phyloP scores from a whole-genome alignment of 352 stramenopile genomes.

The Lagenidium giganteum region DNA sequence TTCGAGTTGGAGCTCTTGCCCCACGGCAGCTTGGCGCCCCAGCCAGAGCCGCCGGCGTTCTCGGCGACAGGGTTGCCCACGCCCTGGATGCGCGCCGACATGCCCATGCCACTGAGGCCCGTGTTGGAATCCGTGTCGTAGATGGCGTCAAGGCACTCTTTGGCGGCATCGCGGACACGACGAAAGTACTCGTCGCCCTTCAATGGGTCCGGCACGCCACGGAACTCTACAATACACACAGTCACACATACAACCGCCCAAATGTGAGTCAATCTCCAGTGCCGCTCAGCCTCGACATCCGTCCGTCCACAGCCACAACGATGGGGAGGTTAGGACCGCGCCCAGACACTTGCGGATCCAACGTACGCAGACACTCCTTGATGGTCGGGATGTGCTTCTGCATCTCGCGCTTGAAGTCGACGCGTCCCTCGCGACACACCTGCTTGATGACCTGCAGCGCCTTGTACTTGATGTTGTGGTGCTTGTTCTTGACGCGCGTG shows the following conservation, averaged over 20 bases:
- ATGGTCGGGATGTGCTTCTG: slow-evolving; percentile 87
- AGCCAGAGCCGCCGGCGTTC: slow-evolving; percentile 35
- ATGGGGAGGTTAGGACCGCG: too few relatives aligned
- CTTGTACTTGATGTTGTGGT: slow-evolving; percentile 95
- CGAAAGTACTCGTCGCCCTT: slow-evolving; percentile 94
- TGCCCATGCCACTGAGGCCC: slow-evolving; percentile 62
- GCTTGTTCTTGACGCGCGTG: slow-evolving; percentile 91
- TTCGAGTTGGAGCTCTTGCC: slow-evolving; percentile 59
- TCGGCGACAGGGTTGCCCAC: slow-evolving; percentile 64
- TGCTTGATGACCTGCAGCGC: slow-evolving; percentile 92
- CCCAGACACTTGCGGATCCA: too few relatives aligned
- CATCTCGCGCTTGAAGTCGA: slow-evolving; percentile 91
- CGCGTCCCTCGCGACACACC: slow-evolving; percentile 83
- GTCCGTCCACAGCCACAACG: too few relatives aligned
- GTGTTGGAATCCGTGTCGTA: slow-evolving; percentile 85
- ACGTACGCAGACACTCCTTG: slow-evolving; percentile 90
- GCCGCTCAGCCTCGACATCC: too few relatives aligned
- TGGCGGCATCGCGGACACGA: slow-evolving; percentile 88
- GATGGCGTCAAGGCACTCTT: slow-evolving; percentile 93
- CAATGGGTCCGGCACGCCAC: slow-evolving; percentile 89
- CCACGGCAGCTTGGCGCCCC: slow-evolving; percentile 67
- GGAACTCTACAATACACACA: slow-evolving; percentile 58
- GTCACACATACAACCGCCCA: too few relatives aligned
- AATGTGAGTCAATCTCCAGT: too few relatives aligned
- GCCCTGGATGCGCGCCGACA: slow-evolving; percentile 78